A percentile compares a stretch with the other conserved stretches of the same genome.
These are phyloP conservation scores for Phytophthora multivora DNA, from an alignment of 352 stramenopile genomes.

Conservation along the genomic window DNA sequence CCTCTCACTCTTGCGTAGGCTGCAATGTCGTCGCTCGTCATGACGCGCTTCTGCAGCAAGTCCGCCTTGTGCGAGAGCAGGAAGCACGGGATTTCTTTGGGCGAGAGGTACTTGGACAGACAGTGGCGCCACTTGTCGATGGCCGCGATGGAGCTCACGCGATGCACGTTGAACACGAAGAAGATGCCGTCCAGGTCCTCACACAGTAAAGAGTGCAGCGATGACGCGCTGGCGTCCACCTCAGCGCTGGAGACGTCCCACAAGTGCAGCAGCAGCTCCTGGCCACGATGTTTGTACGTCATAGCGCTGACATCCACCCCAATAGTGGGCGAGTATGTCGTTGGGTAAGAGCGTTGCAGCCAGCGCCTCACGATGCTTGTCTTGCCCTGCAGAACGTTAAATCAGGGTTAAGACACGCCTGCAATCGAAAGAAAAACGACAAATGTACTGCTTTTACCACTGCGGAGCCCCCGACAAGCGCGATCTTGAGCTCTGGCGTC, in stretches of 20 bases:
- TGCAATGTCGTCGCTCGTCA: conserved; percentile 87
- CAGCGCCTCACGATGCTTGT: conserved; percentile 82
- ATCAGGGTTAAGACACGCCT: background rate
- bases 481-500: conserved; percentile 80
- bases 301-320: conserved; percentile 75
- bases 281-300: conserved; percentile 43
- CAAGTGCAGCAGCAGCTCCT: conserved; percentile 66
- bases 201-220: conserved; percentile 74
- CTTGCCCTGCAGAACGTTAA: conserved; percentile 55
- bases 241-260: conserved; percentile 85
- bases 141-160: conserved; percentile 84
- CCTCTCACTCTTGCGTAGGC: conserved; percentile 57
- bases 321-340: conserved; percentile 77
- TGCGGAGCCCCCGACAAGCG: conserved; percentile 73
- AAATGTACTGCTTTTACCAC: conserved; percentile 45
- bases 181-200: conserved; percentile 85
- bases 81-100: conserved; percentile 80
- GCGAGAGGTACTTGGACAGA: conserved; percentile 74
- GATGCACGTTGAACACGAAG: conserved; percentile 89
- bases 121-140: conserved; percentile 85
- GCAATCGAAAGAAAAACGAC: background rate
- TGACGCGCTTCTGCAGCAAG: conserved; percentile 83
- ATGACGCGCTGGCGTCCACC: conserved; percentile 60
- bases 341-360: conserved; percentile 72
- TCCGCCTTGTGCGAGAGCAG: conserved; percentile 86